phyloP scores from a whole-genome alignment of 2,329 filamentous ascomycete species.

The Beauveria caledonica region DNA sequence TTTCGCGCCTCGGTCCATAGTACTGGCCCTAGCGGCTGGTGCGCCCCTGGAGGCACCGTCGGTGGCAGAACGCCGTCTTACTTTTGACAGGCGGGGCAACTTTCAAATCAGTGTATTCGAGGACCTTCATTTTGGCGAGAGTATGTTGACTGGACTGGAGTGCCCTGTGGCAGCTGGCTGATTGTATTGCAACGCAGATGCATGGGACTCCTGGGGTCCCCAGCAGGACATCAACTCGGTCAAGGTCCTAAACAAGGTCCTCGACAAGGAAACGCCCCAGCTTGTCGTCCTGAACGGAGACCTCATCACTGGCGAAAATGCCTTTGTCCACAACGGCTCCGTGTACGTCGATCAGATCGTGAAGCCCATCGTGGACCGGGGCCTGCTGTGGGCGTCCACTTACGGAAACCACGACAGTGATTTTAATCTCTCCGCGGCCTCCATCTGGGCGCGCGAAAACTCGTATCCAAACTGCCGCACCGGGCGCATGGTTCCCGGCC shows the following conservation, averaged over 20 bases:
- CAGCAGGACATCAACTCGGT: slow-evolving; percentile 28
- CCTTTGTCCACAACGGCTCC: slow-evolving; percentile 44
- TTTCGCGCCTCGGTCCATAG: not conserved
- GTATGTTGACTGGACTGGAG: not conserved
- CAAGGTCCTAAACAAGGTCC: slow-evolving; percentile 26
- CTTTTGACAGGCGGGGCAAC: slow-evolving; percentile 12
- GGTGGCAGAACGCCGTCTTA: slow-evolving; percentile 36
- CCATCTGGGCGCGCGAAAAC: slow-evolving; percentile 35
- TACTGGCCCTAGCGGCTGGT: not conserved
- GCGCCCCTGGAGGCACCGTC: slow-evolving; percentile 31
- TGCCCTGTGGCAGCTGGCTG: not conserved
- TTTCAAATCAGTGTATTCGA: slow-evolving; percentile 15
- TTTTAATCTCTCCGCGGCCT: slow-evolving; percentile 44
- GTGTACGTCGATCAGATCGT: slow-evolving; percentile 53
- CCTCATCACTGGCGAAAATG: slow-evolving; percentile 60
- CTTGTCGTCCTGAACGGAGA: slow-evolving; percentile 48
- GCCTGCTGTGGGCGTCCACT: slow-evolving; percentile 55
- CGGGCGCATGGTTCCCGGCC: slow-evolving; percentile 28
- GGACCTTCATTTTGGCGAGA: slow-evolving; percentile 17
- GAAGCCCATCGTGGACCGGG: slow-evolving; percentile 44
- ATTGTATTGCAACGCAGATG: slow-evolving; percentile 6
- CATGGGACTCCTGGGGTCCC: slow-evolving; percentile 28
- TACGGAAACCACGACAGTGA: slow-evolving; percentile 65
- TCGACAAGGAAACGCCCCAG: slow-evolving; percentile 19
- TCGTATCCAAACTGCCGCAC: slow-evolving; percentile 31